Conservation (phyloP, 805 yeast genomes). For the Cephaloascus fragrans region DNA sequence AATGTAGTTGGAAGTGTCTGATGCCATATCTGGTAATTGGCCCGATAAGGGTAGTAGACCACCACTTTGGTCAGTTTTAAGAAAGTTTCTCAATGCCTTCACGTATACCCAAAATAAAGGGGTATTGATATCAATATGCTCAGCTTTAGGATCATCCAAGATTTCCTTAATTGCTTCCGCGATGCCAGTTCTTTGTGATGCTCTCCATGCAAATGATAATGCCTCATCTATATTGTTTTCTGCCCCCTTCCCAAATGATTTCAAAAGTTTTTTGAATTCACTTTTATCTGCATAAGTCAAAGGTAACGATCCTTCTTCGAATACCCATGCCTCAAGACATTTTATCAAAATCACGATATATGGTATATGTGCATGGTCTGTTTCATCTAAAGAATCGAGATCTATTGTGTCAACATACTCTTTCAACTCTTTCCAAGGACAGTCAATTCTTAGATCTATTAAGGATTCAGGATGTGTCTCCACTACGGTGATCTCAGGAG, state of each 20-base stretch:
- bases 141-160: constrained; percentile 12
- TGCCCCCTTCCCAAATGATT: constrained; percentile 19
- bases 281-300: constrained; percentile 28
- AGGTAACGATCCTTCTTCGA: constrained; percentile 18
- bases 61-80: constrained; percentile 16
- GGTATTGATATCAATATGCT: constrained; percentile 8
- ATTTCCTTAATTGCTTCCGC: constrained; percentile 18
- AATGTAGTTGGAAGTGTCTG: constrained; percentile 57
- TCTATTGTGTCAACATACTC: constrained; percentile 41
- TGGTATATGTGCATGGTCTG: constrained; percentile 14
- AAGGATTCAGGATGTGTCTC: constrained; percentile 64
- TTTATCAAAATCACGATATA: constrained; percentile 44
- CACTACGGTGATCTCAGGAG: constrained; percentile 53
- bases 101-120: constrained; percentile 54
- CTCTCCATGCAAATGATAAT: constrained; percentile 29
- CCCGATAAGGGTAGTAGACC: constrained; percentile 63
- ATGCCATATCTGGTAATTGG: constrained; percentile 79
- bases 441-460: constrained; percentile 56
- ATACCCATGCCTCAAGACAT: constrained; percentile 34
- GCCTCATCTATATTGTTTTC: constrained; percentile 49
- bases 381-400: constrained; percentile 31
- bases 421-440: constrained; percentile 63
- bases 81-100: constrained; percentile 43
- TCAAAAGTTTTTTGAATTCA: constrained; percentile 25
- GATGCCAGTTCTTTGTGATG: constrained; percentile 23